Evolutionary conservation across 2,329 filamentous ascomycete genomes (phyloP), one percentile per base, ranked within the genome.

Genomic region (Pseudogymnoascus sp.): DNA sequence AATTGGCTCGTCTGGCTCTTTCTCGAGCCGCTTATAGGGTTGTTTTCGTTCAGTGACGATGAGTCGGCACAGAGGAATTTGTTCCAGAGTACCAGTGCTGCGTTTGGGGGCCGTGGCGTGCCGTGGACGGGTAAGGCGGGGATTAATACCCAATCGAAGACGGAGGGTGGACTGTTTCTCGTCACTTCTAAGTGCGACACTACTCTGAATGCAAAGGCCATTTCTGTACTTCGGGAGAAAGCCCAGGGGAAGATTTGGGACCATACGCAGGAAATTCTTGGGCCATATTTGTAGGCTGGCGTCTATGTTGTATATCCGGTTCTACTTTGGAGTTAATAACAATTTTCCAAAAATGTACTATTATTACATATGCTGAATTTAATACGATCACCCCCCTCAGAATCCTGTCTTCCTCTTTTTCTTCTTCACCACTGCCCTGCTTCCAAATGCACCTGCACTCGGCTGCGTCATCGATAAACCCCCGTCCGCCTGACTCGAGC

Each of bases 391-490:
- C 18, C 39, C 9, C 18, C 18, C 2, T 40, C 33, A 73, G 62
- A 79, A 79, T 0, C 77, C 76, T 8, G 72, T 74, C 68, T 72
- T 76, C 68, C 73, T 76, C 70, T 78, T 78, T 13, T 65, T 63
- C 68, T 79, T 80, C 71, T 79, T 79, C 60, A 71, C 74, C 59
- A 67, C 59, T 36, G 68, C 52, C 61, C 79, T 72, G 65, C 74
- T 75, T 27, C 79, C 80, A 74, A 80, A 80, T 4, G 70, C 65
- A 1, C 80, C 80, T n/a, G 75, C 65, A 21, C 79, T 72, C 10
- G 80, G 79, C 69, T 82, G 80, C n/a, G 79, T 73, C 70, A 72
- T 73, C 10, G 71, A 67, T 1, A 73, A 4, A 9, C 72, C 69
- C 58, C 64, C 66, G 12, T 66, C 62, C 3, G 64, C 58, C 48